A percentile compares a stretch with the other conserved stretches of the same genome.
Evolutionary conservation across 1,139 yeast genomes (phyloP).

Genomic region (Saccharomyces hybrid): DNA sequence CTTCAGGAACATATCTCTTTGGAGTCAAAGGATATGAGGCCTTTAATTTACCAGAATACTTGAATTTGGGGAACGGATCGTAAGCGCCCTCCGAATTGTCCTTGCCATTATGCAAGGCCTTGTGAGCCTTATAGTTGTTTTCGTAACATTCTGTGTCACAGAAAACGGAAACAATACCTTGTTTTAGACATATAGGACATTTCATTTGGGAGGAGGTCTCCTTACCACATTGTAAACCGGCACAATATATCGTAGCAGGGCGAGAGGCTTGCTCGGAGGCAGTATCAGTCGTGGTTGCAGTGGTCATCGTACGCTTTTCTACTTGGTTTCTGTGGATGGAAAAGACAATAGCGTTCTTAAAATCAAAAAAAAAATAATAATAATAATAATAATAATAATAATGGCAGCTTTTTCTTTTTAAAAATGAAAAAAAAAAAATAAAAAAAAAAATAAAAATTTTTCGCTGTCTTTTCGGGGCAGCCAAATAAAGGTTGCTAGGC

Average conservation of each 20-base stretch:
- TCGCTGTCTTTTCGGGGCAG: background rate
- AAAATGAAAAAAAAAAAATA: background rate
- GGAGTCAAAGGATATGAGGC: constrained; percentile 79
- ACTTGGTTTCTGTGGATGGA: constrained; percentile 5
- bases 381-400: background rate
- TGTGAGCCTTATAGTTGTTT: constrained; percentile 58
- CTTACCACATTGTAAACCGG: constrained; percentile 80
- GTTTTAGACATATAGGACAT: constrained; percentile 87
- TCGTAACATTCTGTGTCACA: constrained; percentile 85
- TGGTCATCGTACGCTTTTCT: constrained; percentile 2
- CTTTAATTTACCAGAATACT: constrained; percentile 65
- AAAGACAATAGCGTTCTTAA: background rate
- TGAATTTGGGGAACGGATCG: constrained; percentile 79
- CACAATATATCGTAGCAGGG: constrained; percentile 37
- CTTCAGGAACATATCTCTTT: constrained; percentile 61
- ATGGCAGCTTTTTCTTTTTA: background rate
- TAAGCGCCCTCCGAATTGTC: constrained; percentile 40
- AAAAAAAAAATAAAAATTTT: background rate
- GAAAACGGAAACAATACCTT: constrained; percentile 53
- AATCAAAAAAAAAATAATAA: background rate
- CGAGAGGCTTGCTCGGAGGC: background rate
- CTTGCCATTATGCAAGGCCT: constrained; percentile 40
- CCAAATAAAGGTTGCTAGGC: background rate
- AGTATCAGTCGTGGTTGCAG: background rate
- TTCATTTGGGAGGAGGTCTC: constrained; percentile 65